phyloP scores from a whole-genome alignment of 2,329 filamentous ascomycete species.

The Alternaria sp. region DNA sequence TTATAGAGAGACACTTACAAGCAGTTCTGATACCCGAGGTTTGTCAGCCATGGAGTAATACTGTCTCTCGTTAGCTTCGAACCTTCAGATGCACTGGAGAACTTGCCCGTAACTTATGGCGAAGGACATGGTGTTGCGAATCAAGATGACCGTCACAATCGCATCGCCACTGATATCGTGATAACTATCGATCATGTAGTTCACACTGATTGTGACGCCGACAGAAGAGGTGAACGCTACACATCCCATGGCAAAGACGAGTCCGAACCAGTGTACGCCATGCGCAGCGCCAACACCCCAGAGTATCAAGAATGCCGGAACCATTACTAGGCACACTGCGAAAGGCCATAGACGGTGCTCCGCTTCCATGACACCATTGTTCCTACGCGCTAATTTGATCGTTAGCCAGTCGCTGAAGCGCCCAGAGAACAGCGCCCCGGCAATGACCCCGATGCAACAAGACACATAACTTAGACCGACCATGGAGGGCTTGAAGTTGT shows the following conservation, averaged over 20 bases:
- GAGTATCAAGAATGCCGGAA: slow-evolving; percentile 56
- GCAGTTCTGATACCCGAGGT: slow-evolving; percentile 54
- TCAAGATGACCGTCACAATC: slow-evolving; percentile 60
- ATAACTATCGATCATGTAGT: slow-evolving; percentile 61
- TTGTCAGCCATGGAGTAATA: slow-evolving; percentile 56
- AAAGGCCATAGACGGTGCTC: slow-evolving; percentile 55
- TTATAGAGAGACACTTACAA: too few species aligned
- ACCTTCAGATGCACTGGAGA: neutral
- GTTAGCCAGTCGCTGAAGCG: slow-evolving; percentile 37
- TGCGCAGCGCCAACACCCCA: slow-evolving; percentile 63
- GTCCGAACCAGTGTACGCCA: slow-evolving; percentile 59
- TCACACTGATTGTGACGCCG: slow-evolving; percentile 55
- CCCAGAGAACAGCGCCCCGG: slow-evolving; percentile 29
- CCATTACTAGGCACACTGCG: slow-evolving; percentile 50
- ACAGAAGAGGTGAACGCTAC: slow-evolving; percentile 39
- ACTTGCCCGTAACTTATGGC: slow-evolving; percentile 58
- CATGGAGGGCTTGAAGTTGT: slow-evolving; percentile 34
- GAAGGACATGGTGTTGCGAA: slow-evolving; percentile 61
- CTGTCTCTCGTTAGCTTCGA: slow-evolving; percentile 10
- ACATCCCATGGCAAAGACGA: slow-evolving; percentile 58
- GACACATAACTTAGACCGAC: slow-evolving; percentile 34
- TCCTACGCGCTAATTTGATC: slow-evolving; percentile 46
- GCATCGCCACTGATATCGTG: slow-evolving; percentile 59
- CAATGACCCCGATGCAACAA: slow-evolving; percentile 30
- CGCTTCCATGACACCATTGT: slow-evolving; percentile 51